Percentiles rank a stretch among this genome's conserved stretches.
Evolutionary conservation across 352 stramenopile genomes (phyloP).

Genomic region (Phytopythium delawarense): DNA sequence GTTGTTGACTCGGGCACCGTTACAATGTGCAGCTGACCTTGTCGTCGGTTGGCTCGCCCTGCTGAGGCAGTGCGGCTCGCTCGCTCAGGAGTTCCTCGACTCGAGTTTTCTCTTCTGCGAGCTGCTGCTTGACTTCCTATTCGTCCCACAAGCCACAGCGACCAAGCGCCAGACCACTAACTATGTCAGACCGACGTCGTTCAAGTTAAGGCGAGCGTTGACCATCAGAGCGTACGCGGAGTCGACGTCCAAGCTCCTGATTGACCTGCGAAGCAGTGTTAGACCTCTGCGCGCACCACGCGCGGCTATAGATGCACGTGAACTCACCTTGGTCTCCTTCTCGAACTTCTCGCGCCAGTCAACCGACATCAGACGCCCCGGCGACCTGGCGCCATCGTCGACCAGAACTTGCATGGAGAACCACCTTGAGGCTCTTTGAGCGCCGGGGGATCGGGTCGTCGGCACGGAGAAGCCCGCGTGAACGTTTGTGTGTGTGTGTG

Average conservation of each 20-base stretch:
- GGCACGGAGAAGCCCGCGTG: background rate
- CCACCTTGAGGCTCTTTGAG: background rate
- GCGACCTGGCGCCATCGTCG: slow-evolving; percentile 2
- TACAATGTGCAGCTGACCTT: background rate
- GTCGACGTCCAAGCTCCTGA: slow-evolving; percentile 56
- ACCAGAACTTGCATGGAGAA: background rate
- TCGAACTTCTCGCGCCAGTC: slow-evolving; percentile 68
- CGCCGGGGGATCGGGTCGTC: background rate
- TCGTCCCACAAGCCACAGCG: background rate
- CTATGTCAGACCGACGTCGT: background rate
- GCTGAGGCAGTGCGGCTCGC: background rate
- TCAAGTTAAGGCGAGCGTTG: background rate
- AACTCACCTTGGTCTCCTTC: slow-evolving; percentile 57
- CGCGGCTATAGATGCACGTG: background rate
- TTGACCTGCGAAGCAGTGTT: slow-evolving; percentile 43
- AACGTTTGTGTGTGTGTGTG: slow-evolving; percentile 12
- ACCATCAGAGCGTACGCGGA: slow-evolving; percentile 34
- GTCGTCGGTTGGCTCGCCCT: background rate
- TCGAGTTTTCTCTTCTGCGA: background rate
- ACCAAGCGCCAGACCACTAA: background rate
- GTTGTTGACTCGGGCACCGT: background rate
- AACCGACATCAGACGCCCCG: background rate
- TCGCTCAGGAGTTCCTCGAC: background rate
- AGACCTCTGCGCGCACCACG: background rate
- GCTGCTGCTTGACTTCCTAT: background rate